These are phyloP conservation scores for Cercis canadensis DNA, from an alignment of 306 rosid species.

Conservation along the genomic window DNA sequence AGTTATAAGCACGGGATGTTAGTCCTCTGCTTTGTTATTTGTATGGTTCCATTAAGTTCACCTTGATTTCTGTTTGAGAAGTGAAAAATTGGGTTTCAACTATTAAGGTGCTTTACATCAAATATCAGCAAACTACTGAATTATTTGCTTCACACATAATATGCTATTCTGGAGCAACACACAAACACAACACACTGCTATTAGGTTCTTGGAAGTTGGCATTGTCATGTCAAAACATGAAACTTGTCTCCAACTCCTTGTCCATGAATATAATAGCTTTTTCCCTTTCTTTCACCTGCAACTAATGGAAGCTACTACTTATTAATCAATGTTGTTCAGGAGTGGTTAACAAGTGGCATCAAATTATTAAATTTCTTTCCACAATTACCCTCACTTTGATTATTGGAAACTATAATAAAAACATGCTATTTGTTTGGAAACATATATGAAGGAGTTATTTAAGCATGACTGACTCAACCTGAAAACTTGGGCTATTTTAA, in stretches of 20 bases:
- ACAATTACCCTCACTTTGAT: neutral
- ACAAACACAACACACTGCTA: too few species aligned
- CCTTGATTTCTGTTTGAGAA: constrained; percentile 8
- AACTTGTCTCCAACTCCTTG: neutral
- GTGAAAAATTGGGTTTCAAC: neutral
- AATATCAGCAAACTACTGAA: neutral
- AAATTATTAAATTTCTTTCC: constrained; percentile 10
- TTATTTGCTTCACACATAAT: neutral
- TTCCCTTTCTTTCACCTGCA: neutral
- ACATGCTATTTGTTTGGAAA: constrained; percentile 8
- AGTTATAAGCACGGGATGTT: neutral
- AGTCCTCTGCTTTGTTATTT: neutral
- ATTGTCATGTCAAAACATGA: too few species aligned
- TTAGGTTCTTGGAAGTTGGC: too few species aligned
- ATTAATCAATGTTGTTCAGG: neutral
- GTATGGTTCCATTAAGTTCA: neutral
- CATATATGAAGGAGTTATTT: neutral
- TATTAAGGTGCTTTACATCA: constrained; percentile 1
- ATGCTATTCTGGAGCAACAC: neutral
- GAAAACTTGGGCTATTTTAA: constrained; percentile 15
- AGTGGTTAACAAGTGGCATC: neutral
- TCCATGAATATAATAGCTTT: neutral
- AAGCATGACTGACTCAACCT: constrained; percentile 2
- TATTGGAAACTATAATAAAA: neutral
- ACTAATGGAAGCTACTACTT: neutral